Percentiles rank a stretch among this genome's conserved stretches.
Conservation (phyloP, 306 rosid species). For the Morella rubra region DNA sequence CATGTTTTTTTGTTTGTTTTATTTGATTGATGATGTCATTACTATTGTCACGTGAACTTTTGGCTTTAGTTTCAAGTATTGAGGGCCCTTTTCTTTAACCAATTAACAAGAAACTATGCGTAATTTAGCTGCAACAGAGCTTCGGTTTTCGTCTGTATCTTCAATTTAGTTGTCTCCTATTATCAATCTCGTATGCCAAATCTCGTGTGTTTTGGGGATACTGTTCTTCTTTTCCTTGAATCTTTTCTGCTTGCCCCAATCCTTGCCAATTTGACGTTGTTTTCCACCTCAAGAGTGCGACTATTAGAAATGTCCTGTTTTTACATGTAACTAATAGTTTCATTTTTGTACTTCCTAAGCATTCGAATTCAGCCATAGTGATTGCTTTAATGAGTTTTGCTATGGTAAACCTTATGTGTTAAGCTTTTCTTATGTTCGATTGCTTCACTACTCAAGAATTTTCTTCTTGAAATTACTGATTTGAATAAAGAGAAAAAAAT, state of each 20-base stretch:
- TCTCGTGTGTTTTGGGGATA: neutral
- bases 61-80: slow-evolving; percentile 14
- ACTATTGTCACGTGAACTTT: slow-evolving; percentile 20
- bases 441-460: slow-evolving; percentile 1
- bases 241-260: neutral
- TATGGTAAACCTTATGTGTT: slow-evolving; percentile 10
- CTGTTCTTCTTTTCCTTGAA: neutral
- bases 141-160: neutral
- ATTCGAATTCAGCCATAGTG: neutral
- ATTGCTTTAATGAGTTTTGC: neutral
- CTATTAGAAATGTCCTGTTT: neutral
- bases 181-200: neutral
- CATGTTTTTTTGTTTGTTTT: neutral
- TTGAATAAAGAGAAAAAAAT: neutral
- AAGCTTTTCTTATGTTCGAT: neutral
- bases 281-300: neutral
- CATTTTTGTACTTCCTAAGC: neutral
- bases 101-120: neutral
- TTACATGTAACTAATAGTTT: neutral
- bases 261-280: neutral
- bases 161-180: neutral
- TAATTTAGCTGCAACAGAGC: neutral
- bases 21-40: neutral
- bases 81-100: neutral
- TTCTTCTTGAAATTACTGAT: slow-evolving; percentile 11